These are phyloP conservation scores for Allium fistulosum DNA, from an alignment of 106 monocot species.

Conservation along the genomic window DNA sequence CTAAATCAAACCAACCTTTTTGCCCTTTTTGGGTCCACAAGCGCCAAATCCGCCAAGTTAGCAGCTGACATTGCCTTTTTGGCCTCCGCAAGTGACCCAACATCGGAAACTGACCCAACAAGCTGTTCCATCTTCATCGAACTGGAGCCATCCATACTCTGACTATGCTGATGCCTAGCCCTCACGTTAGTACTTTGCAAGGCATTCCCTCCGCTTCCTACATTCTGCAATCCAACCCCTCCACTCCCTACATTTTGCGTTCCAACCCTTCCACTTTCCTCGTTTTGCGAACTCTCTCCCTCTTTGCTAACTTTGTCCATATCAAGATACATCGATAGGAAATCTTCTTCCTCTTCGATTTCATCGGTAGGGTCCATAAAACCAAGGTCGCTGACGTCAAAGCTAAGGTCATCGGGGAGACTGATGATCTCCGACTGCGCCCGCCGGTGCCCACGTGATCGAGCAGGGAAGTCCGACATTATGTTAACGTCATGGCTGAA, in stretches of 20 bases:
- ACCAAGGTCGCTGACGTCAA: constrained; percentile 50
- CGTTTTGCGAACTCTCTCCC: background rate
- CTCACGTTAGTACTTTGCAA: constrained; percentile 13
- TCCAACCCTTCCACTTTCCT: background rate
- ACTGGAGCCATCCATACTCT: constrained; percentile 64
- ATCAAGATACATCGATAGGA: constrained; percentile 70
- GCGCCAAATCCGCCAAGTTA: constrained; percentile 78
- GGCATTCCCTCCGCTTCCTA: background rate
- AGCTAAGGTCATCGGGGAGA: constrained; percentile 67
- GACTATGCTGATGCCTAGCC: constrained; percentile 69
- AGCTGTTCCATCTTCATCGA: constrained; percentile 45
- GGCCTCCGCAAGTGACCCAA: constrained; percentile 24
- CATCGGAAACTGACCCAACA: constrained; percentile 19
- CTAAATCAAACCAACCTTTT: constrained; percentile 48
- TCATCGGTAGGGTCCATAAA: constrained; percentile 41
- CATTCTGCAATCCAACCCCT: background rate
- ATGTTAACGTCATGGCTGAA: constrained; percentile 61
- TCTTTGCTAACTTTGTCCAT: constrained; percentile 36
- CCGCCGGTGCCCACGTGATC: constrained; percentile 45
- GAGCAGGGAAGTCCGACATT: constrained; percentile 61
- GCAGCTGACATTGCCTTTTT: constrained; percentile 82
- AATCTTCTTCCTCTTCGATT: constrained; percentile 67
- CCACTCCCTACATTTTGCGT: background rate
- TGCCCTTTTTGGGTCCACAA: constrained; percentile 82
- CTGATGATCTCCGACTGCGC: constrained; percentile 76